These are phyloP conservation scores for Phytophthora pluvialis DNA, from an alignment of 352 stramenopile species.

Conservation along the genomic window DNA sequence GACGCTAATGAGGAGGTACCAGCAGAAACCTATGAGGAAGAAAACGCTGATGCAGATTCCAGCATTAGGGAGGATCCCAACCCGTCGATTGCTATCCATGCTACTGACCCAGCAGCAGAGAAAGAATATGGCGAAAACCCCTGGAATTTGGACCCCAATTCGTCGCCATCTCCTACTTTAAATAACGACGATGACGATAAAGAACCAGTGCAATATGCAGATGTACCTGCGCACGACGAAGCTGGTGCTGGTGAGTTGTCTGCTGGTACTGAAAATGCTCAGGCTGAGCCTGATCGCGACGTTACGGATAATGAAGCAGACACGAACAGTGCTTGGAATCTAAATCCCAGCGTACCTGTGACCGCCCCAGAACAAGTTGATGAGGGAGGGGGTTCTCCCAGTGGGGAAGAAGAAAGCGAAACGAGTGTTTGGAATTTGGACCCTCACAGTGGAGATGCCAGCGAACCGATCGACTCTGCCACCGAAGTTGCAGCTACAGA, in stretches of 20 bases:
- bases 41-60: not conserved
- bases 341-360: conserved; percentile 6
- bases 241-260: not conserved
- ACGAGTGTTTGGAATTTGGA: conserved; percentile 27
- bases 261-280: not conserved
- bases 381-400: not conserved
- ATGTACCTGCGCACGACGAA: not conserved
- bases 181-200: not conserved
- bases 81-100: not conserved
- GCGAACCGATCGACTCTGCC: not conserved
- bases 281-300: not conserved
- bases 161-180: not conserved
- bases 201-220: not conserved
- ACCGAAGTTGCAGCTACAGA: not conserved
- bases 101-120: not conserved
- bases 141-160: conserved; percentile 21
- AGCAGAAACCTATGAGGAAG: not conserved
- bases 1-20: not conserved
- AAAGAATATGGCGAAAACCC: not conserved
- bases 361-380: not conserved
- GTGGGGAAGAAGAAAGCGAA: not conserved
- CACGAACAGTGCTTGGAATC: conserved; percentile 21
- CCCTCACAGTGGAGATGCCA: conserved; percentile 21
- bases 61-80: not conserved
- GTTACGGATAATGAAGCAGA: not conserved